Evolutionary conservation across 164 flowering plant species (phyloP), one percentile per base, ranked within the genome.

Genomic region (Magnolia officinalis): DNA sequence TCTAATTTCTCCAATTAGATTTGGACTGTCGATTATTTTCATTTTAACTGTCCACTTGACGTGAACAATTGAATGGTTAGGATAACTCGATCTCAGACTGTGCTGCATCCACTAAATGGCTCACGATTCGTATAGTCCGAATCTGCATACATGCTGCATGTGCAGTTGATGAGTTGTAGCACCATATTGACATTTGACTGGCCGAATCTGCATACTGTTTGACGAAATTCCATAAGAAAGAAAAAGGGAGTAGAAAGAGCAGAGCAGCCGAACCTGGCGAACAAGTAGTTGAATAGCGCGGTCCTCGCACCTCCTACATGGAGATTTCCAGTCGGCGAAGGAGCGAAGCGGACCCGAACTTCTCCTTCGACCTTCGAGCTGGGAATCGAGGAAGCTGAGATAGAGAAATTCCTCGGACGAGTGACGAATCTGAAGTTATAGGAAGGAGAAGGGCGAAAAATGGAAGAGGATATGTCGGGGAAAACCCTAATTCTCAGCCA

Each of bases 301-400:
- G 99, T 96, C 79, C 98, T 81, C 4, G 98, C 97, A 45, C 99
- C 98, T 2, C 99, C 99, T 1, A 96, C 98, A 61, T 96, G 99
- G 52, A 96, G 94, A 75, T 92, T 91, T 4, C 99, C 98, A 21
- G 99, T 96, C 0, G 99, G 99, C 1, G 98, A 94, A 76, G 99
- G 99, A 72, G 98, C 98, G 65, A 96, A 96, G 8, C 99, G 96
- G 24, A 93, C 97, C 8, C 97, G 86, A 70, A 93, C 93, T 64
- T 85, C 80, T 71, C 82, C 90, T 31, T 78, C 81, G 8, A 19
- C 82, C 76, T 49, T 76, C 76, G 74, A 74, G 67, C 67, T 77
- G 10, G 85, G 65, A 69, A 23, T 71, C 1, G 79, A 52, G 21
- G 79, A 80, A 2, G 85, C 84, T 8, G 84, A 78, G 72, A 85